Evolutionary conservation across 495 filamentous ascomycete genomes (phyloP), one percentile per base, ranked within the genome.

Genomic region (Penicillium flavigenum): DNA sequence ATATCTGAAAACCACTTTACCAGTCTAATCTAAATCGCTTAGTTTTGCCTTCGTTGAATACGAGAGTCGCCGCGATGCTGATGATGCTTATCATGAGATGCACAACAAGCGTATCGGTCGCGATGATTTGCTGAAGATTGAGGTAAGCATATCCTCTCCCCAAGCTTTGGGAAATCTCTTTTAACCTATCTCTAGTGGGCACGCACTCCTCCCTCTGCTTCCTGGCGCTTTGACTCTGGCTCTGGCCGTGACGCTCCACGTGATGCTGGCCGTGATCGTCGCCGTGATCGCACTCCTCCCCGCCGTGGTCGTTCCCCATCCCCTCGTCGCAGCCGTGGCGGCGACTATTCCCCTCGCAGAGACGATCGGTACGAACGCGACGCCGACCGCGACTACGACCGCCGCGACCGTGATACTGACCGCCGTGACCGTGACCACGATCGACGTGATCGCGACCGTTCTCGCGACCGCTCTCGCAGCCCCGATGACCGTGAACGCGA

Each of bases 11-110:
- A 22, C 34, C 29, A 49, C 41, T 58, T 51, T 17, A 38, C 22
- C 14, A 57, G 47, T 58, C 57, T 63, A 61, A 65, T 71, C 20
- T 8, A 2, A 41, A 38, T 42, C 16, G 51, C 54, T 41, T 50
- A 98, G 94, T 57, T 99, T 99, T 72, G 94, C 94, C 17, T 99
- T 99, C 76, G 94, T 99, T 51, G 94, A 99, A 76, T 99, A 99
- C 74, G 94, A 99, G 79, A 96, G 91, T 74, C 91, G 94, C 64
- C 95, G 94, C 65, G 94, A 99, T 82, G 92, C 94, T 45, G 94
- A 99, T 77, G 94, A 99, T 82, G 94, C 94, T 32, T 99, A 99
- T 70, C 91, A 98, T 74, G 94, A 99, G 75, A 98, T 99, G 95
- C 94, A 99, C 73, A 97, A 97, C 79, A 96, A 96, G 84, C 90